Base-by-base conservation (phyloP, 1,284 basidiomycete species). In the Sphaerobolus stellatus region DNA sequence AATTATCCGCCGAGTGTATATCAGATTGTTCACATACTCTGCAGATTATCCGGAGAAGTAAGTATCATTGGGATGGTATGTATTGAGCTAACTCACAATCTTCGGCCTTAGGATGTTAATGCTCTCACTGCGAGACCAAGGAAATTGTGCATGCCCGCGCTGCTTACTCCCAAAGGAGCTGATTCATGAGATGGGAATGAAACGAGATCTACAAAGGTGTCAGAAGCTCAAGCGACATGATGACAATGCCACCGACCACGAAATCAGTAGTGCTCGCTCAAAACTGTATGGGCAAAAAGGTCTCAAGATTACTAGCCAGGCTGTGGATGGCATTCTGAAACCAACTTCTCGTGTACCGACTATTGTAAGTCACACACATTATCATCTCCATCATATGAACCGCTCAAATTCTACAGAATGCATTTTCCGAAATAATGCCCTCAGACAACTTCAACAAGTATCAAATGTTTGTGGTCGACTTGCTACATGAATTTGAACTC, bases 1-100 rank as follows among this genome's bases (percentile, higher is more conserved):
- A 2, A 59, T 64, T 43, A 36, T 18, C 18, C 18, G 33, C 13
- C 11, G 33, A 18, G 18, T 36, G 33, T 36, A 36, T 36, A 11
- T 18, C 33, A 11, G 33, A 11, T 36, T 36, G 18, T 36, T 36
- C 13, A 36, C 33, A 36, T 36, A 18, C 13, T 11, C 33, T 0
- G 64, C 64, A 1, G 64, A 71, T 44, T 71, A 72, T 56, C 66
- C 65, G 1, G 66, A 72, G 56, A 71, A 71, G 69, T 71, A 59
- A 44, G 62, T 52, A 13, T 55, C 43, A 18, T 36, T 18, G 11
- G 33, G 11, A 36, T 36, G 11, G 11, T 43, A 31, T 38, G 33
- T 18, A 28, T 22, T 24, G 7, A 20, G 22, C 20, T 30, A 75
- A 71, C 55, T 61, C 69, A 6, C 58, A 73, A n/a, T 11, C 18